Evolutionary conservation across 208 protist species (phyloP), one percentile per base, ranked within the genome.

Genomic region (Leishmania tarentolae): DNA sequence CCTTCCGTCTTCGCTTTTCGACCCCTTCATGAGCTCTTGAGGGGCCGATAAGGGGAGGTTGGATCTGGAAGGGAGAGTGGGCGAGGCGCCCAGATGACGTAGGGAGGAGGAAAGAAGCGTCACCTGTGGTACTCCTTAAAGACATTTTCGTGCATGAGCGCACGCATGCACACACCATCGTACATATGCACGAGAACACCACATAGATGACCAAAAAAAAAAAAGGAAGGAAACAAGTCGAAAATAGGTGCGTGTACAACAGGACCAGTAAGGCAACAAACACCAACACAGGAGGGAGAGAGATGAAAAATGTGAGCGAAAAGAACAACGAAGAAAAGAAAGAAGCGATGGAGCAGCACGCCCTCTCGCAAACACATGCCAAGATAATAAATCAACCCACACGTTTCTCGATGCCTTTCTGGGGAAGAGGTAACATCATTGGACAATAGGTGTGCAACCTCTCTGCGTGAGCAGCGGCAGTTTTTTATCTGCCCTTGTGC

Each of bases 291-390:
- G 40, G 35, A 47, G 37, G 5, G 15, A 71, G 40, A 13, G 24
- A 78, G 61, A 70, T 44, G 80, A 57, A 77, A 59, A 63, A 53
- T 74, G 79, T 77, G 52, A 65, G 78, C 46, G 75, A 73, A 72
- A 65, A 61, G 66, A 74, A 37, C 37, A 76, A 24, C 17, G 37
- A 40, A 76, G n/a, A 57, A 76, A 31, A 44, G 28, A 35, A 28
- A 46, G n/a, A 70, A 19, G 28, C 57, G 11, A n/a, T 63, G 57
- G 0, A 69, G 35, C 6, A 24, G 24, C 31, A 6, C 37, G 35
- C 63, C 0, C 35, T 69, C 24, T 42, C 35, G 57, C 31, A 63
- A 44, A 69, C 37, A 35, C 24, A 69, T 40, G 63, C 63, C 35
- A 69, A 5, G 35, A 24, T 31, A 24, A 69, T 17, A 17, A 35